Evolutionary conservation across 805 yeast genomes (phyloP).

Genomic region (Candida parachauliodes): DNA sequence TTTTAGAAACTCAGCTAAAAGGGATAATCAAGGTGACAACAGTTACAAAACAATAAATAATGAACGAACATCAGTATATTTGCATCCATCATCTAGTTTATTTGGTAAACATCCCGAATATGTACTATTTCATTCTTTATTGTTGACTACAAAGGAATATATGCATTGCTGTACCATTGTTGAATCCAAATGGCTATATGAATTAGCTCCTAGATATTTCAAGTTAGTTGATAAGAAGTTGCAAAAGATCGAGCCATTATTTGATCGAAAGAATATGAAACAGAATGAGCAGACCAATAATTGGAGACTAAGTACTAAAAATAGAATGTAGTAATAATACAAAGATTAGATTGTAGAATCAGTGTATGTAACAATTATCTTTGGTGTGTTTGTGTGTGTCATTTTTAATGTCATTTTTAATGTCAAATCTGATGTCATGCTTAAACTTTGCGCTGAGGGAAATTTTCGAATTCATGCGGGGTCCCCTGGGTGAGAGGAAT

Average conservation of each 20-base stretch:
- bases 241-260: conserved; percentile 72
- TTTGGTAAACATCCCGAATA: conserved; percentile 65
- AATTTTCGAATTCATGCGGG: no score
- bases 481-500: no score
- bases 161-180: conserved; percentile 87
- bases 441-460: no score
- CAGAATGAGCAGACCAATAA: conserved; percentile 42
- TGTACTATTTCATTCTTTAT: conserved; percentile 75
- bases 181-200: conserved; percentile 75
- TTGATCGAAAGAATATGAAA: conserved; percentile 43
- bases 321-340: conserved; percentile 1
- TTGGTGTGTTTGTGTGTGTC: no score
- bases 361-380: no score
- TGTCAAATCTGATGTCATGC: no score
- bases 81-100: conserved; percentile 85
- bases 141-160: conserved; percentile 82
- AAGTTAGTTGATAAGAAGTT: conserved; percentile 57
- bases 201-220: conserved; percentile 72
- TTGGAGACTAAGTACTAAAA: conserved; percentile 65
- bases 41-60: conserved; percentile 46
- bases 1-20: conserved; percentile 62
- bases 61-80: conserved; percentile 68
- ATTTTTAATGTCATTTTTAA: no score
- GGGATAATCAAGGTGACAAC: conserved; percentile 48
- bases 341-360: conserved; percentile 9